These are phyloP conservation scores for Clonostachys solani DNA, from an alignment of 2,329 filamentous ascomycete genomes.

Conservation along the genomic window DNA sequence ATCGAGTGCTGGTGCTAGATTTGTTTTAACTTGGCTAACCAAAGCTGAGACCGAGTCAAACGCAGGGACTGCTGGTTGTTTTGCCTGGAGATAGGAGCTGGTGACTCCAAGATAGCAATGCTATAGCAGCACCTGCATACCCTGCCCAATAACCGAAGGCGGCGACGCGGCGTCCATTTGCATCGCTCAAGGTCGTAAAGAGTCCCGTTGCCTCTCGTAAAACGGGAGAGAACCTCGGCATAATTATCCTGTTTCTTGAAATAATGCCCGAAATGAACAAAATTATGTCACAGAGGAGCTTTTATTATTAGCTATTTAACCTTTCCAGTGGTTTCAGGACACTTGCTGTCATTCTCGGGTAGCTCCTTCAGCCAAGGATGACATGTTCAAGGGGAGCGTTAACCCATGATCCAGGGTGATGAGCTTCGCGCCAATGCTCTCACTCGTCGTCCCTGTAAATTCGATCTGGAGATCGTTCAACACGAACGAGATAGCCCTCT, in stretches of 20 bases:
- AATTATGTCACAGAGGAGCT: too few species aligned
- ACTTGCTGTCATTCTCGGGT: conserved; percentile 45
- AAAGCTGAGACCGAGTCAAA: too few species aligned
- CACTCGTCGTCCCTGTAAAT: conserved; percentile 61
- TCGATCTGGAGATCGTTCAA: conserved; percentile 60
- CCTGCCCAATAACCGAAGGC: conserved; percentile 73
- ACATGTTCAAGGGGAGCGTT: conserved; percentile 64
- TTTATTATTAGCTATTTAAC: too few species aligned
- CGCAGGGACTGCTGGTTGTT: background rate
- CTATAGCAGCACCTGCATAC: conserved; percentile 69
- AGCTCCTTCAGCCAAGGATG: conserved; percentile 77
- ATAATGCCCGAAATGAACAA: too few species aligned
- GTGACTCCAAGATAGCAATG: conserved; percentile 72
- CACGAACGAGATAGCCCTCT: conserved; percentile 64
- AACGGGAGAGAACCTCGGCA: conserved; percentile 68
- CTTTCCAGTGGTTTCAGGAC: too few species aligned
- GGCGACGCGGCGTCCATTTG: conserved; percentile 65
- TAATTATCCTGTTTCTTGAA: conserved; percentile 69
- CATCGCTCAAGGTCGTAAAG: conserved; percentile 85
- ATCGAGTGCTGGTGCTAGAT: too few species aligned
- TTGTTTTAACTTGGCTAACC: too few species aligned
- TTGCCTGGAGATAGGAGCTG: conserved; percentile 1
- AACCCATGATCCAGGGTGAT: conserved; percentile 64
- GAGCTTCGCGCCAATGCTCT: conserved; percentile 57
- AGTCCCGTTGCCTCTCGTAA: conserved; percentile 47